Evolutionary conservation across 2,329 filamentous ascomycete genomes (phyloP).

Genomic region (Aquanectria penicillioides): DNA sequence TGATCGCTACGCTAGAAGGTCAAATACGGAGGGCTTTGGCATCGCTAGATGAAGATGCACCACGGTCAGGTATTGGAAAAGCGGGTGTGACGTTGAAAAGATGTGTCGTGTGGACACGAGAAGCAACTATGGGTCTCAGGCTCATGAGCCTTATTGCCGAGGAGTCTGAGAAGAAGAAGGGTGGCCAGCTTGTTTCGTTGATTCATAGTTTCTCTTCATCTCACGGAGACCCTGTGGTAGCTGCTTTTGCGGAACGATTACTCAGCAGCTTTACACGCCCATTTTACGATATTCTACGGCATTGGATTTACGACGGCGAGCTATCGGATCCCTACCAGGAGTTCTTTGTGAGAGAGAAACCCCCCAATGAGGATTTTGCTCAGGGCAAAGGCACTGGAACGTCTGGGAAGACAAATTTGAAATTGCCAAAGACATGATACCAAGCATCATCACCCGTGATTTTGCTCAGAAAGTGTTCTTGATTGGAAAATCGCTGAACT

Average conservation of each 20-base stretch:
- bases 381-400: constrained; percentile 75
- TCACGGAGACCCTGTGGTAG: constrained; percentile 94
- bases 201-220: constrained; percentile 94
- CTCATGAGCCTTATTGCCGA: constrained; percentile 95
- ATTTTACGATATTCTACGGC: constrained; percentile 94
- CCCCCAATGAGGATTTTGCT: constrained; percentile 58
- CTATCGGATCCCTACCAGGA: constrained; percentile 95
- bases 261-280: constrained; percentile 88
- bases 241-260: constrained; percentile 89
- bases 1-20: constrained; percentile 91
- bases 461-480: constrained; percentile 97
- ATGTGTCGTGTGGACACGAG: constrained; percentile 96
- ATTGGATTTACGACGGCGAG: constrained; percentile 99
- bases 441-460: constrained; percentile 90
- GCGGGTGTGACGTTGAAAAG: constrained; percentile 93
- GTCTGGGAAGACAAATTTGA: constrained; percentile 99
- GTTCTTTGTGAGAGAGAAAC: constrained; percentile 92
- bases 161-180: constrained; percentile 82
- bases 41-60: constrained; percentile 74
- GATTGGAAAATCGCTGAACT: constrained; percentile 97
- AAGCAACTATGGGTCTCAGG: constrained; percentile 93
- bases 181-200: constrained; percentile 90
- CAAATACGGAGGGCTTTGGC: constrained; percentile 88
- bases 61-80: constrained; percentile 79
- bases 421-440: constrained; percentile 85